These are phyloP conservation scores for Gyromitra esculenta DNA, from an alignment of 2,329 filamentous ascomycete species.

Conservation along the genomic window DNA sequence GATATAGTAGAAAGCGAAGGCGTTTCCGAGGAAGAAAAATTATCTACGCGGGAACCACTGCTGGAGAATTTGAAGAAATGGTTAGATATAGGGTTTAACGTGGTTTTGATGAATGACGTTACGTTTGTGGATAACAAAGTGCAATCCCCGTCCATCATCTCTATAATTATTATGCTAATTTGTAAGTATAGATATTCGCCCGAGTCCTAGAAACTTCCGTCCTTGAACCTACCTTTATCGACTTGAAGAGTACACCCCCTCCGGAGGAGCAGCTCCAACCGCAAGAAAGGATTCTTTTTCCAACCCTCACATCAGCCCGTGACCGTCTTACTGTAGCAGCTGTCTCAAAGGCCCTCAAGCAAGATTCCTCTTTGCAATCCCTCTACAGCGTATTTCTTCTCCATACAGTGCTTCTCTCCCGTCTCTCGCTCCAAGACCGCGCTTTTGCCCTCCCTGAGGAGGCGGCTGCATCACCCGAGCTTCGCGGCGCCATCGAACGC, in stretches of 20 bases:
- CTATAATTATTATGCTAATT: not conserved
- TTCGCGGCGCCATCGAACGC: slow-evolving; percentile 60
- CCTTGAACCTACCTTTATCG: slow-evolving; percentile 29
- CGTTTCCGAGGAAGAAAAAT: slow-evolving; percentile 49
- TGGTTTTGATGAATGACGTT: slow-evolving; percentile 43
- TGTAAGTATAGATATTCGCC: slow-evolving; percentile 62
- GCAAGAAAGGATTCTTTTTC: slow-evolving; percentile 1
- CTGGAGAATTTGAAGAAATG: slow-evolving; percentile 21
- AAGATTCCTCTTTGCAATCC: slow-evolving; percentile 56
- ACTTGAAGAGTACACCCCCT: slow-evolving; percentile 7
- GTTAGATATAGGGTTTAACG: slow-evolving; percentile 42
- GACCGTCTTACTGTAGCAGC: slow-evolving; percentile 44
- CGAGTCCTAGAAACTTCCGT: slow-evolving; percentile 62
- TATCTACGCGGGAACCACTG: slow-evolving; percentile 63
- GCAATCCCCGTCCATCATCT: not conserved
- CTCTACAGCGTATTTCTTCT: slow-evolving; percentile 62
- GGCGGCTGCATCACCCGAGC: slow-evolving; percentile 59
- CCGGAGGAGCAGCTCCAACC: not conserved
- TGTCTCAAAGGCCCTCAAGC: slow-evolving; percentile 59
- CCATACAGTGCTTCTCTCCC: slow-evolving; percentile 62
- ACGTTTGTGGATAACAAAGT: slow-evolving; percentile 47
- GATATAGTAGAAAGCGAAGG: slow-evolving; percentile 53
- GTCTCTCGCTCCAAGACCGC: slow-evolving; percentile 62
- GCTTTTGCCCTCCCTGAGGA: slow-evolving; percentile 47
- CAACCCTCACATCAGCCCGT: slow-evolving; percentile 33